Percentiles rank a stretch among this genome's conserved stretches.
phyloP scores from a whole-genome alignment of 2,329 filamentous ascomycete species.

The Alternaria infectoria region DNA sequence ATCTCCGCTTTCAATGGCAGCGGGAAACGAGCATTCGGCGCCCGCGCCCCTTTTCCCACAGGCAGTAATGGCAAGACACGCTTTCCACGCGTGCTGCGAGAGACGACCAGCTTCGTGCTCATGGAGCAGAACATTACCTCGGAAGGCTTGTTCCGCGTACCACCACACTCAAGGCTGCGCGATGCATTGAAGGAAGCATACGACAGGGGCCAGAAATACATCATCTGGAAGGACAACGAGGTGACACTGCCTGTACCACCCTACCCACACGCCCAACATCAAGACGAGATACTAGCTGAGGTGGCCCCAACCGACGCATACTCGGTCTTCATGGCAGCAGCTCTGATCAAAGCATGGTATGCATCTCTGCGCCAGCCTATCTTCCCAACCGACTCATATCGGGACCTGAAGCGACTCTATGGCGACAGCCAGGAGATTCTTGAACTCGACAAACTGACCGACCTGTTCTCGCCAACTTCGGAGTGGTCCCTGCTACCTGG shows the following conservation, averaged over 20 bases:
- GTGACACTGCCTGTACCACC: slow-evolving; percentile 40
- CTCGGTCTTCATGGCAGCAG: slow-evolving; percentile 60
- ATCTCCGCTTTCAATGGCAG: slow-evolving; percentile 56
- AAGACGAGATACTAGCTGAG: slow-evolving; percentile 54
- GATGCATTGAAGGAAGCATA: slow-evolving; percentile 62
- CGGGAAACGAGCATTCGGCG: slow-evolving; percentile 55
- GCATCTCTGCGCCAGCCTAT: slow-evolving; percentile 59
- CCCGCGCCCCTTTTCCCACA: slow-evolving; percentile 56
- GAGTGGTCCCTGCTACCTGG: slow-evolving; percentile 54
- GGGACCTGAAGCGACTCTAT: slow-evolving; percentile 53
- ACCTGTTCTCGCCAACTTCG: slow-evolving; percentile 55
- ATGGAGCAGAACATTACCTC: slow-evolving; percentile 55
- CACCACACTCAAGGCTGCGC: slow-evolving; percentile 57
- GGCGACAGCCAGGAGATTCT: slow-evolving; percentile 47
- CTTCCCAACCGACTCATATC: slow-evolving; percentile 58
- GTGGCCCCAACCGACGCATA: slow-evolving; percentile 59
- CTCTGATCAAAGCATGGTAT: slow-evolving; percentile 64
- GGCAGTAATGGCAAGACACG: slow-evolving; percentile 53
- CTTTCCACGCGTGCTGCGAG: slow-evolving; percentile 60
- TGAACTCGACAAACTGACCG: slow-evolving; percentile 52
- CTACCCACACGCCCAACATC: slow-evolving; percentile 42
- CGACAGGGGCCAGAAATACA: slow-evolving; percentile 61
- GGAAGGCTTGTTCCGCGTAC: slow-evolving; percentile 62
- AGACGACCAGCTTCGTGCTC: slow-evolving; percentile 60
- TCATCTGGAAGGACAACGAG: slow-evolving; percentile 58